These are phyloP conservation scores for Lavandula angustifolia DNA, from an alignment of 257 asterid species.

Conservation along the genomic window DNA sequence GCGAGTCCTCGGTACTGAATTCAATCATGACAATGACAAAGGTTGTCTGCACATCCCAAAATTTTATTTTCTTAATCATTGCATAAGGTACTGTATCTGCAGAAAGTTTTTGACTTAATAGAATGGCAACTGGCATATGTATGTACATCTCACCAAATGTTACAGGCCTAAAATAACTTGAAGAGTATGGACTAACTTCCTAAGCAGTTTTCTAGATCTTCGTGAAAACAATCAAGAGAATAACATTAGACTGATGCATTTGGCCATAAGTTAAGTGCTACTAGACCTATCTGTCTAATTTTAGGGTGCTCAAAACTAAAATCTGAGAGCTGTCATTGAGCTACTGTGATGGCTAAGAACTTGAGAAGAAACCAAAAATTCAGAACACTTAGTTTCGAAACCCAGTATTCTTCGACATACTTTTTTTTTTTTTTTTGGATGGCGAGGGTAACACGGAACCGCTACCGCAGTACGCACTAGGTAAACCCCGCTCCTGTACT, in stretches of 20 bases:
- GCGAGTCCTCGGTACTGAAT: slow-evolving; percentile 82
- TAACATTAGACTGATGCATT: not conserved
- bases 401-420: slow-evolving; percentile 12
- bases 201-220: slow-evolving; percentile 15
- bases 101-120: slow-evolving; percentile 1
- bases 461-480: too few relatives aligned
- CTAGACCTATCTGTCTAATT: not conserved
- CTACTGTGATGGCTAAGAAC: slow-evolving; percentile 23
- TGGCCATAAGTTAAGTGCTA: not conserved
- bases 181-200: slow-evolving; percentile 1
- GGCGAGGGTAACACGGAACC: too few relatives aligned
- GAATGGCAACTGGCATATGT: not conserved
- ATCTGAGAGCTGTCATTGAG: slow-evolving; percentile 14
- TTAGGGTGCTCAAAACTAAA: not conserved
- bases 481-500: too few relatives aligned
- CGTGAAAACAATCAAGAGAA: slow-evolving; percentile 17
- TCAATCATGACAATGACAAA: slow-evolving; percentile 78
- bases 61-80: slow-evolving; percentile 22
- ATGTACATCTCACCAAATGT: not conserved
- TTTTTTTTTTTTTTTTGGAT: too few relatives aligned
- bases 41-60: slow-evolving; percentile 46
- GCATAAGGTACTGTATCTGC: slow-evolving; percentile 14
- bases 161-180: slow-evolving; percentile 15
- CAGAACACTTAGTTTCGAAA: slow-evolving; percentile 1
- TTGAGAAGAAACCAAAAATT: slow-evolving; percentile 4